A percentile compares a stretch with the other conserved stretches of the same genome.
These are phyloP conservation scores for Jackrogersella multiformis DNA, from an alignment of 495 filamentous ascomycete genomes.

Conservation along the genomic window DNA sequence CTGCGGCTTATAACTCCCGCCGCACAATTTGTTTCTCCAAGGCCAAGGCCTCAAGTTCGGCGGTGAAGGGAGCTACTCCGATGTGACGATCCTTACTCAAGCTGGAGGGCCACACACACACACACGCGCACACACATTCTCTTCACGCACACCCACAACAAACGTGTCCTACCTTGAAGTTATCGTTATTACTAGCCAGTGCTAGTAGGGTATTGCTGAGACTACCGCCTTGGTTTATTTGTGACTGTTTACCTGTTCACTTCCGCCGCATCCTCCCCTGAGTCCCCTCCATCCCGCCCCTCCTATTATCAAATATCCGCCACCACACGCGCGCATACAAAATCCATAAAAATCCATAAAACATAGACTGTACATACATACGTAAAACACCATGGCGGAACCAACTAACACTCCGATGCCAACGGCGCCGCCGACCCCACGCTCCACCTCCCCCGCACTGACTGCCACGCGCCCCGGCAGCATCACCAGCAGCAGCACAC, in stretches of 20 bases:
- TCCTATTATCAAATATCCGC: not conserved
- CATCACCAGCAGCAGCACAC: conserved; percentile 13
- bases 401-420: conserved; percentile 60
- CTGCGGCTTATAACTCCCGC: conserved; percentile 38
- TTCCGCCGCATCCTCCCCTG: not conserved
- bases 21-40: conserved; percentile 17
- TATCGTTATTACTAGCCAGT: too few species aligned
- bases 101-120: conserved; percentile 33
- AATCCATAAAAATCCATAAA: not conserved
- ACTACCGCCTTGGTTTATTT: conserved; percentile 19
- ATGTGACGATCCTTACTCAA: conserved; percentile 41
- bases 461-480: conserved; percentile 19
- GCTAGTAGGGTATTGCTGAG: conserved; percentile 2
- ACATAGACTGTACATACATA: conserved; percentile 2
- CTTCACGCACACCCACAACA: conserved; percentile 20
- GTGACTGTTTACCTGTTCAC: not conserved
- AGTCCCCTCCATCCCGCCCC: too few species aligned
- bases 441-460: conserved; percentile 54
- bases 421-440: conserved; percentile 58
- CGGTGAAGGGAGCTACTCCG: conserved; percentile 40
- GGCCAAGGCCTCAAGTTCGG: conserved; percentile 39
- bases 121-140: too few species aligned
- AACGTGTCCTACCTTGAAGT: conserved; percentile 31
- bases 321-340: not conserved
- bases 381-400: conserved; percentile 53